These are phyloP conservation scores for Syzygium syzygioides DNA, from an alignment of 441 rosid genomes.

Conservation along the genomic window DNA sequence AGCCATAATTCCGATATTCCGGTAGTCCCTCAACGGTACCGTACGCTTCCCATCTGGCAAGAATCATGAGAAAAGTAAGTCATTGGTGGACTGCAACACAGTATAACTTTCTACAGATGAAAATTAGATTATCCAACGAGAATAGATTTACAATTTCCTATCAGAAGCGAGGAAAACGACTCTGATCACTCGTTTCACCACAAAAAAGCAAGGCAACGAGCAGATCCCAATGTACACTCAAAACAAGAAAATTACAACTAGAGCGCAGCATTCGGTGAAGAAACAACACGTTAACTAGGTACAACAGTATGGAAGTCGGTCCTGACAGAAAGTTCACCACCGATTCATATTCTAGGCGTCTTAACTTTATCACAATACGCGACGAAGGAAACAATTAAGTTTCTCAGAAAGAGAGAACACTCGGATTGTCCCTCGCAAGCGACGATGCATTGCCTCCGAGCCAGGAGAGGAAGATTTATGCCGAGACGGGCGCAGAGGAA, in stretches of 20 bases:
- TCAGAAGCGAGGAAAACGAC: not conserved
- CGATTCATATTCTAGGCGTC: not conserved
- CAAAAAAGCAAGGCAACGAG: not conserved
- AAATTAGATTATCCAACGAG: not conserved
- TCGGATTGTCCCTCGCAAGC: not conserved
- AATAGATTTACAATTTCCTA: not conserved
- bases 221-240: not conserved
- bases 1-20: slow-evolving; percentile 97
- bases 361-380: not conserved
- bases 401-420: not conserved
- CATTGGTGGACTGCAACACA: not conserved
- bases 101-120: not conserved
- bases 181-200: not conserved
- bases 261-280: not conserved
- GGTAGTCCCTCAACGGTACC: slow-evolving; percentile 72
- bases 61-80: not conserved
- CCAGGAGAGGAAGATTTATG: not conserved
- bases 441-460: not conserved
- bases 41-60: slow-evolving; percentile 51
- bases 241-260: not conserved
- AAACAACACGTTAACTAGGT: not conserved
- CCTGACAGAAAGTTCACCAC: not conserved
- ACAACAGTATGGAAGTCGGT: not conserved
- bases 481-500: not conserved
- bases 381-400: not conserved